phyloP scores from a whole-genome alignment of 352 stramenopile genomes.

The Pythium periplocum region DNA sequence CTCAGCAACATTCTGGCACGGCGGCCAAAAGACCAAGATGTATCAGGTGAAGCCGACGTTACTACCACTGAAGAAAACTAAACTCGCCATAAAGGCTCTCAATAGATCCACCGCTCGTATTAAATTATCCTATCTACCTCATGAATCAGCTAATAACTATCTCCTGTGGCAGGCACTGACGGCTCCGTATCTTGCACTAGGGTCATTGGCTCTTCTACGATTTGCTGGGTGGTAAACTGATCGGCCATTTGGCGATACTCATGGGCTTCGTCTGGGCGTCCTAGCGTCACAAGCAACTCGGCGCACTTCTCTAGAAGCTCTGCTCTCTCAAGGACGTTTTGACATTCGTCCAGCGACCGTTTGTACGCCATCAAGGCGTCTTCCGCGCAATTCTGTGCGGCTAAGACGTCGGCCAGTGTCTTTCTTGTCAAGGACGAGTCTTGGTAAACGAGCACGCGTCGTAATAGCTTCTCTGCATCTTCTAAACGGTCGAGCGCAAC shows the following conservation, averaged over 20 bases:
- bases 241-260: slow-evolving; percentile 61
- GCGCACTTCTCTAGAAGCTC: slow-evolving; percentile 57
- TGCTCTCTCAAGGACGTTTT: slow-evolving; percentile 33
- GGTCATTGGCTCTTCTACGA: neutral
- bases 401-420: slow-evolving; percentile 69
- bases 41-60: too few relatives aligned
- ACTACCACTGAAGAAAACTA: too few relatives aligned
- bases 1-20: slow-evolving; percentile 28
- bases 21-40: too few relatives aligned
- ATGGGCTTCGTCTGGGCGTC: slow-evolving; percentile 54
- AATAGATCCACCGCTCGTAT: too few relatives aligned
- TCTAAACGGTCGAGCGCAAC: slow-evolving; percentile 74
- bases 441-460: slow-evolving; percentile 52
- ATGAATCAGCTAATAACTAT: too few relatives aligned
- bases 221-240: slow-evolving; percentile 20
- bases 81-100: too few relatives aligned
- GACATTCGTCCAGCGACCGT: slow-evolving; percentile 37
- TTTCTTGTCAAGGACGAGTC: slow-evolving; percentile 77
- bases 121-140: too few relatives aligned
- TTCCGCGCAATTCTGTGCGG: slow-evolving; percentile 75
- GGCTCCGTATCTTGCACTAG: too few relatives aligned
- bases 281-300: slow-evolving; percentile 60
- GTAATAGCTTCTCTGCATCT: slow-evolving; percentile 60
- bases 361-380: slow-evolving; percentile 68
- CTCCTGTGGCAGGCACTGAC: too few relatives aligned